Evolutionary conservation across 148 eudicot species (phyloP).

Genomic region (Limonium bicolor): DNA sequence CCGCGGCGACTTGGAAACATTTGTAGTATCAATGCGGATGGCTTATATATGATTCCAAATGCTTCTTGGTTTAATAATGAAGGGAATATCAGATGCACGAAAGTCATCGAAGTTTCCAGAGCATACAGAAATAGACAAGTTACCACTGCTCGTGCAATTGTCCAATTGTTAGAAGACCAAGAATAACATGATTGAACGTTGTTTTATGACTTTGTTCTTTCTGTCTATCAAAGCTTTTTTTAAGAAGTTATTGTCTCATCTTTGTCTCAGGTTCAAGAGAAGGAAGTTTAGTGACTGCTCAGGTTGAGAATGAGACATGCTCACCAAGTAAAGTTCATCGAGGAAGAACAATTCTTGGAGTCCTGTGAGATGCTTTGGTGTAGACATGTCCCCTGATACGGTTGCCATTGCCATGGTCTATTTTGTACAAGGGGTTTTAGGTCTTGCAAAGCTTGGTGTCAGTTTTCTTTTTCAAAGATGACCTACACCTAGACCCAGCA

Average conservation of each 20-base stretch:
- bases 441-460: constrained; percentile 90
- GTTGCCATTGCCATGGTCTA: constrained; percentile 97
- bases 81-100: too few species aligned
- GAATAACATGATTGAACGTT: constrained; percentile 9
- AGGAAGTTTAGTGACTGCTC: constrained; percentile 25
- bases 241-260: not conserved
- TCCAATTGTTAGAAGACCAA: not conserved
- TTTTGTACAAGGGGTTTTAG: constrained; percentile 98
- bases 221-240: not conserved
- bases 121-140: too few species aligned
- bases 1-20: too few species aligned
- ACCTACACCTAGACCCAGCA: constrained; percentile 94
- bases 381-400: constrained; percentile 89
- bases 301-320: constrained; percentile 24
- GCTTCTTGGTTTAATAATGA: too few species aligned
- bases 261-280: constrained; percentile 28
- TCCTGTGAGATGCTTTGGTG: constrained; percentile 51
- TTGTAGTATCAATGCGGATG: too few species aligned
- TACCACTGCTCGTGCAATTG: too few species aligned
- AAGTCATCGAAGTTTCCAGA: too few species aligned
- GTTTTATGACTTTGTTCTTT: constrained; percentile 2
- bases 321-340: constrained; percentile 24
- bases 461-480: constrained; percentile 93
- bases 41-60: too few species aligned
- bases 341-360: constrained; percentile 25